Evolutionary conservation across 768 basidiomycete genomes (phyloP).

Genomic region (Lentinula sp.): DNA sequence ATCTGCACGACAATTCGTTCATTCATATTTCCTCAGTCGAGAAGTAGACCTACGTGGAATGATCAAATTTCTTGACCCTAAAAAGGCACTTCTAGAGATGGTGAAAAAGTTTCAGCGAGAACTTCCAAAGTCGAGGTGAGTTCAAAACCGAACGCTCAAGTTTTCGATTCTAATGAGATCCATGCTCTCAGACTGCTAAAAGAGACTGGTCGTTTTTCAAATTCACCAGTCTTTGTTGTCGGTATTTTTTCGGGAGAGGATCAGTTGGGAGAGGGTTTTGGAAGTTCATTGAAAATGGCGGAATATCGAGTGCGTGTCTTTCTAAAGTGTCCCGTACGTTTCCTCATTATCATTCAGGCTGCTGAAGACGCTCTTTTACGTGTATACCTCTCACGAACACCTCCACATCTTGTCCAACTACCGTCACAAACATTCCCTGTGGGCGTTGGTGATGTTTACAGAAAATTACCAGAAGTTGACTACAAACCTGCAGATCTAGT

Average conservation of each 20-base stretch:
- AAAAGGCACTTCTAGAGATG: constrained; percentile 67
- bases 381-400: constrained; percentile 76
- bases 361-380: constrained; percentile 82
- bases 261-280: constrained; percentile 93
- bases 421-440: constrained; percentile 71
- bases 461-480: constrained; percentile 31
- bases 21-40: constrained; percentile 83
- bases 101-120: constrained; percentile 64
- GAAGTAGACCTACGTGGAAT: constrained; percentile 74
- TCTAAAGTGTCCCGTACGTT: background rate
- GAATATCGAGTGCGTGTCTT: constrained; percentile 69
- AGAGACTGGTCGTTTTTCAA: constrained; percentile 88
- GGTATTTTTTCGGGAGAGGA: constrained; percentile 82
- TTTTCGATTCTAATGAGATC: background rate
- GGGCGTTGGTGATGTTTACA: constrained; percentile 48
- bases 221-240: constrained; percentile 92
- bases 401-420: constrained; percentile 58
- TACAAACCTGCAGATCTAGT: constrained; percentile 53
- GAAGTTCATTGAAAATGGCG: constrained; percentile 89
- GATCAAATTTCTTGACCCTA: constrained; percentile 81
- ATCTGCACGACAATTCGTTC: constrained; percentile 83
- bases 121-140: constrained; percentile 64
- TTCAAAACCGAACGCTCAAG: background rate
- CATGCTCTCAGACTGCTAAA: constrained; percentile 60
- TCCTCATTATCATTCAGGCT: constrained; percentile 39